Evolutionary conservation across 805 yeast genomes (phyloP).

Genomic region (Myxozyma mucilagina): DNA sequence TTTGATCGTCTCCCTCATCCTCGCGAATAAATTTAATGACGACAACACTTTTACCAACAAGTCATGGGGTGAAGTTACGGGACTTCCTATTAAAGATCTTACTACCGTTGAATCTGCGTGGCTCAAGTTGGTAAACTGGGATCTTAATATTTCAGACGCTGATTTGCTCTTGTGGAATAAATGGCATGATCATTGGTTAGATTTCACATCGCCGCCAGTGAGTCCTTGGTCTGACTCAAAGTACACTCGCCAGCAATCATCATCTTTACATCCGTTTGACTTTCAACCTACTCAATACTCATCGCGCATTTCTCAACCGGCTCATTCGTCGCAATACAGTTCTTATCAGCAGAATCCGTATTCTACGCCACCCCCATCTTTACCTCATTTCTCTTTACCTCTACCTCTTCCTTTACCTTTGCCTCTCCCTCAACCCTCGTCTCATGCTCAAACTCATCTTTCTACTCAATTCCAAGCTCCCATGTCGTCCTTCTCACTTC

Average conservation of each 20-base stretch:
- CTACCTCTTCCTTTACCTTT: too few species aligned
- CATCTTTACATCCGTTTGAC: constrained; percentile 75
- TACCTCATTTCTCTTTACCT: too few species aligned
- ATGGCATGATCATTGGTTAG: constrained; percentile 37
- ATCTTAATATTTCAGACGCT: constrained; percentile 47
- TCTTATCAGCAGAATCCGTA: too few species aligned
- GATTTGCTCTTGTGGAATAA: constrained; percentile 39
- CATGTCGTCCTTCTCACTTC: constrained; percentile 1
- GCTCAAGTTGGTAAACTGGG: constrained; percentile 64
- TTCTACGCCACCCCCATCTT: too few species aligned
- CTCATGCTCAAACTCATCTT: background rate
- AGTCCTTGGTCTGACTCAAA: background rate
- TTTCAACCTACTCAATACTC: constrained; percentile 38
- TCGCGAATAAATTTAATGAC: constrained; percentile 93
- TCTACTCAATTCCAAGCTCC: constrained; percentile 1
- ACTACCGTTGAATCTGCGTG: constrained; percentile 71
- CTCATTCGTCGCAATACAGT: too few species aligned
- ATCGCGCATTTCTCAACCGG: too few species aligned
- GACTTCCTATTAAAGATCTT: constrained; percentile 59
- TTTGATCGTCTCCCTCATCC: constrained; percentile 66
- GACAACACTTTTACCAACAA: constrained; percentile 94
- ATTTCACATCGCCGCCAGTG: constrained; percentile 49
- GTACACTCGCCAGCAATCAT: constrained; percentile 40
- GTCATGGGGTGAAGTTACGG: constrained; percentile 97
- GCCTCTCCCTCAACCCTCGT: too few species aligned